A percentile compares a stretch with the other conserved stretches of the same genome.
phyloP scores from a whole-genome alignment of 306 rosid species.

The Coriaria nepalensis region DNA sequence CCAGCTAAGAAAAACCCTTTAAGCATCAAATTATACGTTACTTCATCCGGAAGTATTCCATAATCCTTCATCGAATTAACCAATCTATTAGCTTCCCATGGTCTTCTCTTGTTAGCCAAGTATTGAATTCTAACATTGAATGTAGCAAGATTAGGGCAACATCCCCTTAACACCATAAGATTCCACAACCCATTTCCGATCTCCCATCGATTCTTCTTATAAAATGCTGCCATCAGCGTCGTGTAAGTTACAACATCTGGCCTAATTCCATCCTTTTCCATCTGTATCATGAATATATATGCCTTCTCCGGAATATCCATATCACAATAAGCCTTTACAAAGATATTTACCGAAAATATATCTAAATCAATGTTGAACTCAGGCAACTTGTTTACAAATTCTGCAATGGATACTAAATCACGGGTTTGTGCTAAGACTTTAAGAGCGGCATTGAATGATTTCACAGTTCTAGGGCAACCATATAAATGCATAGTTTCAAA shows the following conservation, averaged over 20 bases:
- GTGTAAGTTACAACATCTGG: constrained; percentile 67
- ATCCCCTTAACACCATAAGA: constrained; percentile 52
- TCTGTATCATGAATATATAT: constrained; percentile 37
- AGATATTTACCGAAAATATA: constrained; percentile 39
- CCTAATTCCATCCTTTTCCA: constrained; percentile 35
- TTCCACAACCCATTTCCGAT: constrained; percentile 78
- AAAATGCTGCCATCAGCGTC: constrained; percentile 53
- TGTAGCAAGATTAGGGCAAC: constrained; percentile 46
- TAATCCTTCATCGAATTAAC: constrained; percentile 37
- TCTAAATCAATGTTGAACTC: constrained; percentile 34
- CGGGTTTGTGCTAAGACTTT: constrained; percentile 37
- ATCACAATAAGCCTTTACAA: constrained; percentile 46
- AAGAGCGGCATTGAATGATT: constrained; percentile 59
- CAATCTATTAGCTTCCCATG: constrained; percentile 55
- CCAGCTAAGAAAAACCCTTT: constrained; percentile 59
- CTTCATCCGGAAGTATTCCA: constrained; percentile 46
- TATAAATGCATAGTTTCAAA: constrained; percentile 45
- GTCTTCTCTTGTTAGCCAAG: constrained; percentile 33
- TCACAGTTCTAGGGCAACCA: constrained; percentile 45
- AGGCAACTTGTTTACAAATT: constrained; percentile 18
- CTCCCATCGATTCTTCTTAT: constrained; percentile 26
- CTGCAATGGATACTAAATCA: constrained; percentile 20
- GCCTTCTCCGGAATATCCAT: constrained; percentile 27
- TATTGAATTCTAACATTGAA: constrained; percentile 66
- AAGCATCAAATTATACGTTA: constrained; percentile 56